These are phyloP conservation scores for Flueggea neowawraea DNA, from an alignment of 441 rosid genomes.

Conservation along the genomic window DNA sequence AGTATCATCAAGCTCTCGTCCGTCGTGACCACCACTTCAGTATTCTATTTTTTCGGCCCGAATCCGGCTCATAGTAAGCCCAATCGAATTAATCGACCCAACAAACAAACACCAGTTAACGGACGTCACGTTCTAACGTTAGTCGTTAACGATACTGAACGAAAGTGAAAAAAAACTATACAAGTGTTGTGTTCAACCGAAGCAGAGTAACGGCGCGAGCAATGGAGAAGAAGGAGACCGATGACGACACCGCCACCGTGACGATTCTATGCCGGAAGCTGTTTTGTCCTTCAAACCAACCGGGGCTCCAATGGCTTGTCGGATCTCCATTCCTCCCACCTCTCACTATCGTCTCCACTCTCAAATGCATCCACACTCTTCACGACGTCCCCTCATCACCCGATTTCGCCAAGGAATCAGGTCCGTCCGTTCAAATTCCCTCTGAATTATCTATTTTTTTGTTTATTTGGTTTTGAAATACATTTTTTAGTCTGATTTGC, in stretches of 20 bases:
- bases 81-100: no score
- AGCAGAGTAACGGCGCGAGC: background rate
- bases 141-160: no score
- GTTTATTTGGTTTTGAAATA: no score
- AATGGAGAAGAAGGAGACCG: constrained; percentile 33
- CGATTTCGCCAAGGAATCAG: constrained; percentile 71
- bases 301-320: constrained; percentile 80
- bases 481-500: constrained; percentile 17
- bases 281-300: constrained; percentile 31
- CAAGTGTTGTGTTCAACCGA: background rate
- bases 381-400: constrained; percentile 27
- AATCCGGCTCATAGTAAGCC: no score
- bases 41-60: no score
- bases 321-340: constrained; percentile 78
- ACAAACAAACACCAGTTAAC: no score
- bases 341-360: constrained; percentile 68
- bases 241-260: constrained; percentile 20
- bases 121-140: no score
- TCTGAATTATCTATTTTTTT: no score
- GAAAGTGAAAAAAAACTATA: no score
- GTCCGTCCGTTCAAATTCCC: constrained; percentile 17
- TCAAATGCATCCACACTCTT: constrained; percentile 55
- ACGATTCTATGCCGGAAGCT: constrained; percentile 59
- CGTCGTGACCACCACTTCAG: no score
- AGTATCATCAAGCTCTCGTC: no score